These are phyloP conservation scores for Scenedesmus sp. DNA, from an alignment of 163 green algal species.

Conservation along the genomic window DNA sequence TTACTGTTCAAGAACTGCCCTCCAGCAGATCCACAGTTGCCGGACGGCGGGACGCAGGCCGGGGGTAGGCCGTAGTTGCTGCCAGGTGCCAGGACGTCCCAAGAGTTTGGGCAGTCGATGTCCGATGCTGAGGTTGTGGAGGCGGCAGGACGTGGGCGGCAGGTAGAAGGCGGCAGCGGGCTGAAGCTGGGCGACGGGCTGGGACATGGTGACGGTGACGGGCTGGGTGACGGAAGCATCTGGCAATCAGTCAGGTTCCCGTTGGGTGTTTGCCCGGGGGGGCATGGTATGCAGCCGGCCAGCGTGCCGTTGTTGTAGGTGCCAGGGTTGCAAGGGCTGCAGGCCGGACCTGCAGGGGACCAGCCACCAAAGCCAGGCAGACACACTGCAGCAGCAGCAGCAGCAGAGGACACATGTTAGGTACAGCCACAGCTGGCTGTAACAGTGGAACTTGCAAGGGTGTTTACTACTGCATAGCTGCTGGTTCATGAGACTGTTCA, in stretches of 20 bases:
- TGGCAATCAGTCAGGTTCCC: background rate
- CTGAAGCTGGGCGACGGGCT: too few relatives aligned
- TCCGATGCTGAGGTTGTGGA: background rate
- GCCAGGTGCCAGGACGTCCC: background rate
- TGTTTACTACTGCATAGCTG: too few relatives aligned
- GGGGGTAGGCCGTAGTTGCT: background rate
- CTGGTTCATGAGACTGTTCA: too few relatives aligned
- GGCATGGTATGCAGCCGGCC: background rate
- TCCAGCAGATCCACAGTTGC: background rate
- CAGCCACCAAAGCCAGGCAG: conserved; percentile 23
- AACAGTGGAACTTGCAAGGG: too few relatives aligned
- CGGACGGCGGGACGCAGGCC: background rate
- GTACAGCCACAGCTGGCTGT: too few relatives aligned
- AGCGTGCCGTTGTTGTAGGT: conserved; percentile 27
- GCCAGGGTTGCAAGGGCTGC: background rate
- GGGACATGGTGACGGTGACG: too few relatives aligned
- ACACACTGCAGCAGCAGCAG: conserved; percentile 32
- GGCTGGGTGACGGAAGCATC: background rate
- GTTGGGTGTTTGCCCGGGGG: background rate
- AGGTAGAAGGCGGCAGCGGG: background rate
- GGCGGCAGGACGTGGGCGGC: background rate
- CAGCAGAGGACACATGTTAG: background rate
- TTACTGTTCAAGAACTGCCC: background rate
- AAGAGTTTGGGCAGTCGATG: background rate
- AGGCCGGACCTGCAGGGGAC: background rate